Base-by-base conservation (phyloP, 2,329 filamentous ascomycete species). In the Pseudocercospora vitis region DNA sequence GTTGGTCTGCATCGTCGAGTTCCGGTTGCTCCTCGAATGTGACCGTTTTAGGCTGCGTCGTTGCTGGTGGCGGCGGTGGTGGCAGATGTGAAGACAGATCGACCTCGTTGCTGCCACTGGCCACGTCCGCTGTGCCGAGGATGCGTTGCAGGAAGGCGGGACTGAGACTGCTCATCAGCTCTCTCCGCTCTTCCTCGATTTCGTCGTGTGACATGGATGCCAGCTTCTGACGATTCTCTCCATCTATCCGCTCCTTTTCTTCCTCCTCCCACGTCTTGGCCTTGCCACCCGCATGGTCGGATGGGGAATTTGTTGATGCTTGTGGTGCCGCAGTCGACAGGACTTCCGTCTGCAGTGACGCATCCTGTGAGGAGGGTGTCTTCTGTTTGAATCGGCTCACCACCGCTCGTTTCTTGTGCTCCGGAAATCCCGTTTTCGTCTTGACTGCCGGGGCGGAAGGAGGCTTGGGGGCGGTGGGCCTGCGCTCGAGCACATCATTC, bases 191-290 rank as follows among this genome's bases (percentile, higher is more conserved):
- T 62, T 86, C 78, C 57, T 88, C 84, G 54, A 97, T 95, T 71
- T 96, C 89, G 31, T 83, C 81, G 0, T 83, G 75, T 1, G 87
- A 88, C 94, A 99, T 96, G 21, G 78, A 77, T 11, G 84, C 85
- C 42, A 99, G 71, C 56, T 81, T 82, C 53, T 84, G 80, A 39
- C 75, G 82, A 66, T 97, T 99, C 70, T 97, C 91, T 61, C 84
- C 80, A 65, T 92, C 88, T 68, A 99, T 97, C 4, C 80, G 78
- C 58, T 76, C 75, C 65, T 82, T 84, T 66, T 96, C 91, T 37
- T 80, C 76, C 8, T 78, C 70, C 35, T 76, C 74, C 57, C 68
- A 68, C 32, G 57, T 58, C 42, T 58, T 62, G 2, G 60, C 47
- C 64, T 63, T 48, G 47, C 53, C 52, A 48, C 53, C 50, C 12